Evolutionary conservation across 352 stramenopile species (phyloP).

Genomic region (Phytophthora boehmeriae): DNA sequence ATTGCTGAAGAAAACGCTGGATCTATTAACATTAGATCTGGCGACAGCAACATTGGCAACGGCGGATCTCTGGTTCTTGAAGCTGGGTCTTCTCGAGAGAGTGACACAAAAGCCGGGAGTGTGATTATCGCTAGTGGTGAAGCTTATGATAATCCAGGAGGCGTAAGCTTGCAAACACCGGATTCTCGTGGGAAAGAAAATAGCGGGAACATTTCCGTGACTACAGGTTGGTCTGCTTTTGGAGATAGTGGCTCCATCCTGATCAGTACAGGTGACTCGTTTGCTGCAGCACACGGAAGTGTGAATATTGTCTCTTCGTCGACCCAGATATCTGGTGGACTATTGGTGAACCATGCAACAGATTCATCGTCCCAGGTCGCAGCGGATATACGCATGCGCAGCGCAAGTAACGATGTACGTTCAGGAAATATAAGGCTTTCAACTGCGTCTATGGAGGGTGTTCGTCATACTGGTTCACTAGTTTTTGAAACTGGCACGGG

Average conservation of each 20-base stretch:
- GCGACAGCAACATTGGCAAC: conserved; percentile 33
- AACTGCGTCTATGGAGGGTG: conserved; percentile 13
- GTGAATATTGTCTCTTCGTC: conserved; percentile 28
- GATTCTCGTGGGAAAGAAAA: conserved; percentile 32
- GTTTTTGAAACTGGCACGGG: conserved; percentile 25
- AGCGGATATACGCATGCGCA: conserved; percentile 29
- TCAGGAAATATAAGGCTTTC: conserved; percentile 36
- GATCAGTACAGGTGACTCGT: conserved; percentile 27
- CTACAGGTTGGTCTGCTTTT: conserved; percentile 31
- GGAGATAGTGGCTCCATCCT: conserved; percentile 39
- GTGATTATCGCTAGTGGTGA: conserved; percentile 38
- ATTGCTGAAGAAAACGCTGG: conserved; percentile 28
- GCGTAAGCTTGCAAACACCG: conserved; percentile 29
- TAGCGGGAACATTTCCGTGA: conserved; percentile 36
- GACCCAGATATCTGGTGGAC: conserved; percentile 26
- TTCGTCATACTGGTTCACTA: conserved; percentile 23
- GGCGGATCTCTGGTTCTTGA: conserved; percentile 44
- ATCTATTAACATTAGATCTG: conserved; percentile 34
- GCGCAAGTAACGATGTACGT: conserved; percentile 11
- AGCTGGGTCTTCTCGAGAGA: conserved; percentile 42
- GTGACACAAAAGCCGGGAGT: conserved; percentile 26
- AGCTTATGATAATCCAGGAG: conserved; percentile 26
- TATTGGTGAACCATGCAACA: conserved; percentile 31
- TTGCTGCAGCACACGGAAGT: conserved; percentile 23
- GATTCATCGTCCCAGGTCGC: conserved; percentile 8